Base-by-base conservation (phyloP, 1,284 basidiomycete species). In the Cerrena zonata region DNA sequence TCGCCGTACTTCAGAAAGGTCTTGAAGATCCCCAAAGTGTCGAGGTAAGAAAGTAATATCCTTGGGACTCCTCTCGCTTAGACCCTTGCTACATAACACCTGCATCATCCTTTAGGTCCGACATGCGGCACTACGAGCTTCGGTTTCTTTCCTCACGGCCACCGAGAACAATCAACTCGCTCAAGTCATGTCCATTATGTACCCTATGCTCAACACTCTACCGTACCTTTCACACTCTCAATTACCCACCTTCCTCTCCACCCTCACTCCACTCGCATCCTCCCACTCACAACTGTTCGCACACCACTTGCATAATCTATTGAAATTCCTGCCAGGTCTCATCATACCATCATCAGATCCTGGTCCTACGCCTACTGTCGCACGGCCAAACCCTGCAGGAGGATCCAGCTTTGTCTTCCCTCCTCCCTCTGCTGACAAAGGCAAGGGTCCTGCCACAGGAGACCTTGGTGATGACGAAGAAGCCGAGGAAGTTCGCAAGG, bases 341-440 rank as follows among this genome's bases (percentile, higher is more conserved):
- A 75, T 89, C 30, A 72, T 86, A 27, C 81, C 82, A 0, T 67
- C 74, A 10, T 75, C 79, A 2, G 80, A 91, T 52, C 77, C 80
- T 1, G 86, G 85, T 2, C 84, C 86, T 0, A 89, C 86, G 0
- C 87, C 86, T 0, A 89, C 87, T 0, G 76, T 86, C 1, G 76
- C 78, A 15, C 72, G 78, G 4, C 86, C 84, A 1, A 84, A 84
- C 56, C 82, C 82, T 0, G 65, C 59, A n/a, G 60, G 61, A 1
- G 56, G 61, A 53, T 54, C 64, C 30, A 67, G 64, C 1, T 86
- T 85, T 56, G 63, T 76, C 5, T 86, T 84, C 58, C 82, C 82
- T 0, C 82, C 80, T 1, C 53, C 57, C 0, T 7, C 63, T 11
- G 21, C 45, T 41, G 49, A 54, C 21, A 63, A 63, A 12, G 65